Evolutionary conservation across 805 yeast genomes (phyloP), one percentile per base, ranked within the genome.

Genomic region (Myxozyma kluyveri): DNA sequence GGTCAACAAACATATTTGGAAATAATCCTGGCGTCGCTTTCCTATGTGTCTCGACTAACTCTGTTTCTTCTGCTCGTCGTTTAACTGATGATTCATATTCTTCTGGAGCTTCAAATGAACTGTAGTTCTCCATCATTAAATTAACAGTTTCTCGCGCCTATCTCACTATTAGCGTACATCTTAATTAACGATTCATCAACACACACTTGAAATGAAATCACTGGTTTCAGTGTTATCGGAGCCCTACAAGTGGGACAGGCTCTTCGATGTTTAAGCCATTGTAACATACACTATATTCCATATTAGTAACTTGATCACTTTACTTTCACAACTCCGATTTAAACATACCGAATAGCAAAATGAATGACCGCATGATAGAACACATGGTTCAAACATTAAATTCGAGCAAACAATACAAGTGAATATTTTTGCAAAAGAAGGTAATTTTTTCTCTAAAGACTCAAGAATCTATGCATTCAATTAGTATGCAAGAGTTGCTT

Each of bases 1-100:
- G 59, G 41, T 66, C 61, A n/a, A 69, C 67, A 65, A 81, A 79
- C n/a, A 71, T 58, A 26, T 71, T 72, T 73, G 63, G 79, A 79
- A 52, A 77, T 4, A 50, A 18, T 1, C 66, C 66, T 24, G 66
- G 62, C 5, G 61, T 53, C 48, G 74, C 79, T 19, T 54, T 49
- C 21, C 66, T 65, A 54, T 73, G 54, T 6, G 6, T 24, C 17
- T 23, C 39, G 2, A 47, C 54, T 10, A 45, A 19, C 10, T 45
- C 47, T 9, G 29, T 22, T 43, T 45, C 53, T 24, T 42, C 49
- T 27, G 24, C 27, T 19, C 45, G 50, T 29, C 42, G 18, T 21
- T 49, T 31, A 14, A 26, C 27, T 10, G 49, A 10, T 1, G 33
- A 42, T 14, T 36, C 49, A 12, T 23, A 21, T 33, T 49, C 50